Evolutionary conservation across 371 early-diverging fungal genomes (phyloP).

Genomic region (Rhizopus delemar): DNA sequence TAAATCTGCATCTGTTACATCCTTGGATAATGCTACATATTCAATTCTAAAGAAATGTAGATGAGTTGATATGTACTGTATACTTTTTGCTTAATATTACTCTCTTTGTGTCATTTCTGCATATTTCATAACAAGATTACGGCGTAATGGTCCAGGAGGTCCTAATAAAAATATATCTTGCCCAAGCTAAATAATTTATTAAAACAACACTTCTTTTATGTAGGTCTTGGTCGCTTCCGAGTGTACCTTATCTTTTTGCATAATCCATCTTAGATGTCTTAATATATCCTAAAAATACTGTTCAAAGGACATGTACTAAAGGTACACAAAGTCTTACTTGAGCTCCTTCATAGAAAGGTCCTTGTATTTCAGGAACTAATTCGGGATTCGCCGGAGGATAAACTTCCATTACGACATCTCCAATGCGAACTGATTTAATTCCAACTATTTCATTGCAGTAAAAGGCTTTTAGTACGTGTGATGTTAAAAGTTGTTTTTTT

Average conservation of each 20-base stretch:
- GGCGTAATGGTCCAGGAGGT: conserved; percentile 76
- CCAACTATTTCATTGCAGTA: conserved; percentile 21
- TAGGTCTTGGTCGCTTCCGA: not conserved
- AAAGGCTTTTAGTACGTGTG: not conserved
- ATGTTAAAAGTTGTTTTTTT: not conserved
- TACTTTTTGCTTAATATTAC: conserved; percentile 14
- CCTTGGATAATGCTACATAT: conserved; percentile 78
- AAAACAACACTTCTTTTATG: not conserved
- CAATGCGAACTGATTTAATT: conserved; percentile 55
- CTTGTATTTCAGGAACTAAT: conserved; percentile 63
- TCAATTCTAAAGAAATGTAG: conserved; percentile 54
- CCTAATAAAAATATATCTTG: conserved; percentile 88
- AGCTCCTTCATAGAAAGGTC: conserved; percentile 66
- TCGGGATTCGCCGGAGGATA: conserved; percentile 59
- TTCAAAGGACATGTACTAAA: not conserved
- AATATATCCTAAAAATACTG: conserved; percentile 62
- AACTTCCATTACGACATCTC: conserved; percentile 66
- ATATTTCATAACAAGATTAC: conserved; percentile 72
- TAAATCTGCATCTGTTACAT: conserved; percentile 79
- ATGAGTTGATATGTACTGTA: not conserved
- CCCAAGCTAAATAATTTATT: conserved; percentile 46
- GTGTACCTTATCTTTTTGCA: conserved; percentile 65
- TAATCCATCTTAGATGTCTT: conserved; percentile 72
- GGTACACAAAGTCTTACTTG: conserved; percentile 51
- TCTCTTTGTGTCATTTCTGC: conserved; percentile 67